Evolutionary conservation across 108 stramenopile species (phyloP).

Genomic region (Discostella pseudostelligera): DNA sequence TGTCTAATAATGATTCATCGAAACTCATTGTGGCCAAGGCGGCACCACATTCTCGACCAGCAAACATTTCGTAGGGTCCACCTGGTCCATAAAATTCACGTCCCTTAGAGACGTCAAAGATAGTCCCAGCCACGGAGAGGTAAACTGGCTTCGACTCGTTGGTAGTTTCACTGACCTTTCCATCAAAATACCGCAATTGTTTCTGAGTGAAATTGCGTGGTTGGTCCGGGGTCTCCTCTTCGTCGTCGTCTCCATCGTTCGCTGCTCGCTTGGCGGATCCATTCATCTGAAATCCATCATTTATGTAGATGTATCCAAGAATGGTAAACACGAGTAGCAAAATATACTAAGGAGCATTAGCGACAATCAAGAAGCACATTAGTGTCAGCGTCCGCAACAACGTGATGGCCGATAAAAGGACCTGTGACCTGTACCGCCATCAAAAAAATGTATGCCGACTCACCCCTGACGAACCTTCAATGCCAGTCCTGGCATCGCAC

Average conservation of each 20-base stretch:
- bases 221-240: conserved; percentile 63
- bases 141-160: conserved; percentile 88
- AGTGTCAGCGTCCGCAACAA: background rate
- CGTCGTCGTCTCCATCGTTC: conserved; percentile 29
- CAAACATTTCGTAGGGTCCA: conserved; percentile 91
- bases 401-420: background rate
- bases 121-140: conserved; percentile 84
- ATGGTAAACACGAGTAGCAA: conserved; percentile 32
- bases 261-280: conserved; percentile 32
- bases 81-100: conserved; percentile 92
- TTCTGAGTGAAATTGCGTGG: conserved; percentile 82
- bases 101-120: conserved; percentile 92
- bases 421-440: too few species aligned
- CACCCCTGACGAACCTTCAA: conserved; percentile 42
- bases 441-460: too few species aligned
- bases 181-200: conserved; percentile 78
- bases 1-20: conserved; percentile 80
- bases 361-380: conserved; percentile 1
- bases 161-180: conserved; percentile 60
- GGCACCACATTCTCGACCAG: conserved; percentile 93
- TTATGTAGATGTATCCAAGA: conserved; percentile 40
- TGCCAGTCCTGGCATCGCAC: conserved; percentile 45
- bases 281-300: conserved; percentile 36
- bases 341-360: conserved; percentile 34
- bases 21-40: conserved; percentile 95